phyloP scores from a whole-genome alignment of 352 stramenopile genomes.

The Phytopythium montanum region DNA sequence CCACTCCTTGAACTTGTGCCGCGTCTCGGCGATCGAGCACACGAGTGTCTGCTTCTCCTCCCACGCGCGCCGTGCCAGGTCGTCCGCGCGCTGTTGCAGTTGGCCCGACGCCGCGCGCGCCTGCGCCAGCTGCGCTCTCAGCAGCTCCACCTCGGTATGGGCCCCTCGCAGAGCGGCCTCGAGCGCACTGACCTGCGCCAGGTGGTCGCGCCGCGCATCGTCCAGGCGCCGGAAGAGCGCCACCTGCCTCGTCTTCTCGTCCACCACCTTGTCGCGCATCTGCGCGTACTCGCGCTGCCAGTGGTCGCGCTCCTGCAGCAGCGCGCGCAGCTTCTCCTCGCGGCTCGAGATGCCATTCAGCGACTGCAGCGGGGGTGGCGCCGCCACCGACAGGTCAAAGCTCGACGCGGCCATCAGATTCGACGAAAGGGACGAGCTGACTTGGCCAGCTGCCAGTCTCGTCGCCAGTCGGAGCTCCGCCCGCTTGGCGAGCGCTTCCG shows the following conservation, averaged over 20 bases:
- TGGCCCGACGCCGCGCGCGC: conserved; percentile 13
- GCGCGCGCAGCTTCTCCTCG: conserved; percentile 18
- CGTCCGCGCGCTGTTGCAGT: conserved; percentile 15
- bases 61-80: conserved; percentile 28
- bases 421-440: not conserved
- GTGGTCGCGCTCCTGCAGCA: conserved; percentile 13
- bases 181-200: conserved; percentile 13
- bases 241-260: conserved; percentile 27
- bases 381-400: not conserved
- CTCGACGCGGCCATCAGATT: conserved; percentile 2
- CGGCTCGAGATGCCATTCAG: conserved; percentile 8
- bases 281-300: conserved; percentile 23
- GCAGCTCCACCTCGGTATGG: conserved; percentile 21
- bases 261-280: conserved; percentile 29
- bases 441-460: not conserved
- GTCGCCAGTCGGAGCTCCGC: conserved; percentile 3
- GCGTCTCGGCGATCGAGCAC: conserved; percentile 47
- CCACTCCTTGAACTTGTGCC: conserved; percentile 64
- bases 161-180: conserved; percentile 16
- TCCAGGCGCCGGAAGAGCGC: conserved; percentile 26
- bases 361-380: not conserved
- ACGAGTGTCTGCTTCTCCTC: conserved; percentile 56
- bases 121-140: conserved; percentile 20
- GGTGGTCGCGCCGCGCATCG: conserved; percentile 12
- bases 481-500: not conserved